These are phyloP conservation scores for Pleurostoma richardsiae DNA, from an alignment of 2,329 filamentous ascomycete genomes.

Conservation along the genomic window DNA sequence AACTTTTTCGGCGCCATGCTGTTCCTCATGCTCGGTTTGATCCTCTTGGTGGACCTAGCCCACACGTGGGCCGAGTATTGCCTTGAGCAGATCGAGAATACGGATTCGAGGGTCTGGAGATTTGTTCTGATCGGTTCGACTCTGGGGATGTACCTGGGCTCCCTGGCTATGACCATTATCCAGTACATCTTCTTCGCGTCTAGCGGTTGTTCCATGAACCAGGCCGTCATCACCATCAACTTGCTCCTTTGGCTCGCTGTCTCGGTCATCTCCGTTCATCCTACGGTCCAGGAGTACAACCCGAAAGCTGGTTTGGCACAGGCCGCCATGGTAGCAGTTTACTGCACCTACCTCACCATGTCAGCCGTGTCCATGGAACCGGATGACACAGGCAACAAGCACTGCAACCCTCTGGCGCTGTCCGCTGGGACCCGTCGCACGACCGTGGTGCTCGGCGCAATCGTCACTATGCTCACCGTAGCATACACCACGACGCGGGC, in stretches of 20 bases:
- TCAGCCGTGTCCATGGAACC: constrained; percentile 98
- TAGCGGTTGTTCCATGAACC: constrained; percentile 86
- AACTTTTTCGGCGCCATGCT: constrained; percentile 83
- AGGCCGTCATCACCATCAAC: constrained; percentile 92
- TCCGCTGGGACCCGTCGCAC: constrained; percentile 85
- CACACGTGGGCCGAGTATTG: constrained; percentile 98
- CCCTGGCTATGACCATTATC: constrained; percentile 88
- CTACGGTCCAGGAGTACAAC: constrained; percentile 85
- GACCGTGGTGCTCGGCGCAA: constrained; percentile 85
- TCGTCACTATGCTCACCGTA: constrained; percentile 94
- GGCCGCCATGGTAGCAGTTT: constrained; percentile 92
- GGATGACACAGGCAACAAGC: constrained; percentile 81
- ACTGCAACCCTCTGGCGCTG: constrained; percentile 87
- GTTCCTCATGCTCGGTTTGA: constrained; percentile 87
- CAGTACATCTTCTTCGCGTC: constrained; percentile 96
- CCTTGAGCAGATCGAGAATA: constrained; percentile 85
- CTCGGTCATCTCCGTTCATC: constrained; percentile 83
- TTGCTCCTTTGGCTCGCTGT: constrained; percentile 76
- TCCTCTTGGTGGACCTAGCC: constrained; percentile 89
- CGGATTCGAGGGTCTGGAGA: constrained; percentile 80
- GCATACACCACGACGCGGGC: constrained; percentile 97
- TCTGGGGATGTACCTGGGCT: constrained; percentile 86
- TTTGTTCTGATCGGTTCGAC: constrained; percentile 86
- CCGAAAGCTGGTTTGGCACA: constrained; percentile 93
- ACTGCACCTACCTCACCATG: constrained; percentile 98